A percentile compares a stretch with the other conserved stretches of the same genome.
phyloP scores from a whole-genome alignment of 257 asterid genomes.

The Galeopsis tetrahit region DNA sequence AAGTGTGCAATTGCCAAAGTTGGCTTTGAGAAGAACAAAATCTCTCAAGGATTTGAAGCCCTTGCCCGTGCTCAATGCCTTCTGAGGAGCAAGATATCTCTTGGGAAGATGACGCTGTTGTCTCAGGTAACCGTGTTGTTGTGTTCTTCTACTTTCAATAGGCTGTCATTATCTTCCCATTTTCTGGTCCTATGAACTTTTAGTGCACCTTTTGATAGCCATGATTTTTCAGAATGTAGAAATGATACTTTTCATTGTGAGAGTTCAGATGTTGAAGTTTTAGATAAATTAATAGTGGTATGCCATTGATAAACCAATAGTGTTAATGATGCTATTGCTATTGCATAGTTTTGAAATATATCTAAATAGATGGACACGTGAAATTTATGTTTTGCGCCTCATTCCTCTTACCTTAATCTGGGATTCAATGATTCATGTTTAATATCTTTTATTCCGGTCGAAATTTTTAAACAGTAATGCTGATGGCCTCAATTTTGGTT shows the following conservation, averaged over 20 bases:
- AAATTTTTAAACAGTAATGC: constrained; percentile 17
- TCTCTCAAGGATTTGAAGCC: constrained; percentile 98
- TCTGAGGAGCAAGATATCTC: constrained; percentile 85
- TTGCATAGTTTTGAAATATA: constrained; percentile 29
- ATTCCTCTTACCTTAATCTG: constrained; percentile 23
- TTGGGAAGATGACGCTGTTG: constrained; percentile 81
- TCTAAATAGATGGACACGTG: constrained; percentile 13
- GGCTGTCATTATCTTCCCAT: constrained; percentile 17
- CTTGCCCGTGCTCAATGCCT: constrained; percentile 98
- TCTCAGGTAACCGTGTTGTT: constrained; percentile 68
- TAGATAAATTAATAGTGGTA: constrained; percentile 24
- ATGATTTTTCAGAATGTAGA: constrained; percentile 25
- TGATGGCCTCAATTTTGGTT: constrained; percentile 27
- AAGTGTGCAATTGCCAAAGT: constrained; percentile 95
- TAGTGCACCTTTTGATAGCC: constrained; percentile 3
- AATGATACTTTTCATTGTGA: constrained; percentile 11
- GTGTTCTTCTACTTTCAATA: constrained; percentile 22
- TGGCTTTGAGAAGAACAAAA: constrained; percentile 88
- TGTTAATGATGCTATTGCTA: constrained; percentile 20
- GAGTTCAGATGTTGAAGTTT: constrained; percentile 22
- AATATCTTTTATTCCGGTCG: background rate
- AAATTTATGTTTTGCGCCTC: constrained; percentile 9
- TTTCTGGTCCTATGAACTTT: constrained; percentile 29
- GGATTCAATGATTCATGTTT: constrained; percentile 13
- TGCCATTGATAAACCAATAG: constrained; percentile 18